Conservation (phyloP, 2,329 filamentous ascomycete species). For the Pseudopithomyces chartarum region DNA sequence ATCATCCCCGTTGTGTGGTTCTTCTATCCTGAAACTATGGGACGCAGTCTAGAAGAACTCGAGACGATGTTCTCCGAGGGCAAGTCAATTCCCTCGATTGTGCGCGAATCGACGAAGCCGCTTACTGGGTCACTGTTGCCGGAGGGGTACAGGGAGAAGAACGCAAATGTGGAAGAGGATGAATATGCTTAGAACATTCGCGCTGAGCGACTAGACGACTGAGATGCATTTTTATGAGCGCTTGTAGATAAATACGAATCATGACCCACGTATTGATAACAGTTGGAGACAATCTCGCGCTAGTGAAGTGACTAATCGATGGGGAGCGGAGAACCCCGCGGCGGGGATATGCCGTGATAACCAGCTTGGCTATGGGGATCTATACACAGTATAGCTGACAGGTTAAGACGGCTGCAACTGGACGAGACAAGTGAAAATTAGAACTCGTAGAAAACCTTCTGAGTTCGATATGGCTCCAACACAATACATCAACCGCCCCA, state of each 20-base stretch:
- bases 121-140: conserved; percentile 14
- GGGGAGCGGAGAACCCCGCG: background rate
- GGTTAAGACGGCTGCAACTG: too few relatives aligned
- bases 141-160: conserved; percentile 18
- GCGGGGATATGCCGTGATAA: background rate
- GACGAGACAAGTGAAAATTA: conserved; percentile 35
- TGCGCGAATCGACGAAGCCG: conserved; percentile 26
- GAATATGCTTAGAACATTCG: background rate
- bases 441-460: conserved; percentile 47
- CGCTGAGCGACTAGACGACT: background rate
- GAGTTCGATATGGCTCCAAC: conserved; percentile 26
- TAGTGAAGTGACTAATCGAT: background rate
- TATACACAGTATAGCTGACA: too few relatives aligned
- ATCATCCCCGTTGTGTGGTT: conserved; percentile 54
- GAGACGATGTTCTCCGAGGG: conserved; percentile 48
- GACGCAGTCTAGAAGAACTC: conserved; percentile 53
- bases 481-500: conserved; percentile 20
- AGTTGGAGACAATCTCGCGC: background rate
- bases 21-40: conserved; percentile 57
- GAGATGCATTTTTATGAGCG: background rate
- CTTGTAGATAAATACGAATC: background rate
- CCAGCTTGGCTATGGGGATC: background rate
- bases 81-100: conserved; percentile 35
- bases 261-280: background rate
- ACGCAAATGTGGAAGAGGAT: conserved; percentile 6